phyloP scores from a whole-genome alignment of 129 eudicot species.

The Flaveria bidentis region DNA sequence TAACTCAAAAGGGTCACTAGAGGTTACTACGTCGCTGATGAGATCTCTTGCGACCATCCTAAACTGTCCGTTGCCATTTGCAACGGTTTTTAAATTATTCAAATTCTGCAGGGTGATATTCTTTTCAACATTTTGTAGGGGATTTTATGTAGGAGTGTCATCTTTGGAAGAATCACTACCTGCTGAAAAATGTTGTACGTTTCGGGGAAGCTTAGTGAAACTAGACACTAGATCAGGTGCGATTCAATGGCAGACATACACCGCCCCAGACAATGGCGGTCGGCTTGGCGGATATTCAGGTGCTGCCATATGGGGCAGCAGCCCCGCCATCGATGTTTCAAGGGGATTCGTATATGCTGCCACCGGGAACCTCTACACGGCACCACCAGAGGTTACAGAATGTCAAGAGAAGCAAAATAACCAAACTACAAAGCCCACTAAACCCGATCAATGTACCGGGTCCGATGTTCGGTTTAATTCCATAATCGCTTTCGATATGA shows the following conservation, averaged over 20 bases:
- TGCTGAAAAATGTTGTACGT: conserved; percentile 50
- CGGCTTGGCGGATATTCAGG: conserved; percentile 54
- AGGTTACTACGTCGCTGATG: not conserved
- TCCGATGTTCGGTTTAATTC: conserved; percentile 58
- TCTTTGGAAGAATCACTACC: conserved; percentile 47
- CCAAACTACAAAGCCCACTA: conserved; percentile 45
- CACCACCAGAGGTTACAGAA: conserved; percentile 58
- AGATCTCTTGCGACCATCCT: too few species aligned
- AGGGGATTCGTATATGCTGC: conserved; percentile 49
- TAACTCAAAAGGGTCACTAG: not conserved
- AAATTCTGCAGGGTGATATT: too few species aligned
- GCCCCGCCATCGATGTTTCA: conserved; percentile 61
- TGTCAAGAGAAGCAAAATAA: conserved; percentile 61
- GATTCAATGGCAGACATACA: conserved; percentile 68
- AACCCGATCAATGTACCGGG: conserved; percentile 56
- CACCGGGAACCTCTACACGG: conserved; percentile 64
- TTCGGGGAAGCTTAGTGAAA: conserved; percentile 66
- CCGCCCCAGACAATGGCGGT: conserved; percentile 67
- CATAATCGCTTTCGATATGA: conserved; percentile 48
- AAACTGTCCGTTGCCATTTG: too few species aligned
- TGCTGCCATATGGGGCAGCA: conserved; percentile 83
- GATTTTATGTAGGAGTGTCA: conserved; percentile 59
- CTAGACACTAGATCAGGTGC: conserved; percentile 51
- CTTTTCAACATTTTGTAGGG: conserved; percentile 29
- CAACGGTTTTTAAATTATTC: too few species aligned